Base-by-base conservation (phyloP, 371 early-diverging fungal genomes). In the Mortierella sp. region DNA sequence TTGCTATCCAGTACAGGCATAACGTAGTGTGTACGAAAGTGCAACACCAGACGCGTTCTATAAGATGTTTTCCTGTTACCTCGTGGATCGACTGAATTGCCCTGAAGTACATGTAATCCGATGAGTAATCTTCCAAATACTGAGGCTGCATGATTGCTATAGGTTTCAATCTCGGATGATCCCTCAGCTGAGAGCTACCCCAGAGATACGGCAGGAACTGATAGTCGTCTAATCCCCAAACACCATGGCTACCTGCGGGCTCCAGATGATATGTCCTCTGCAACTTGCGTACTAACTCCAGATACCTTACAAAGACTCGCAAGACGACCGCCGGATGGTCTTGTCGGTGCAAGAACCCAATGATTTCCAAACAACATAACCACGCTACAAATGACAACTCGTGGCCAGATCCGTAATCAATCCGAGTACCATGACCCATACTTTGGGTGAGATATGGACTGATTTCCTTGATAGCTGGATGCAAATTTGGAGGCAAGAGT, bases 361-460 rank as follows among this genome's bases (percentile, higher is more conserved):
- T 79, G 71, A 92, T 85, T 41, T 90, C 86, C 32, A 97, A 85
- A 57, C 94, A 94, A 57, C 90, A 86, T 28, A 99, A 85, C 89
- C 95, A 99, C 8, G 95, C 93, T n/a, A 96, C 83, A 83, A 99
- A 99, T 63, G 93, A 94, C 19, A 98, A 87, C 87, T 99, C 99
- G 78, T 99, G 99, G 0, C 99, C 99, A 28, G 97, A 97, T n/a
- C 99, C 99, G 87, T 99, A 99, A 85, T 99, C 99, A 40, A 99
- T 95, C 50, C 99, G 91, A 4, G 92, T 94, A 7, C 88, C 87
- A 80, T 99, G 95, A 28, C 99, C 99, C 91, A 99, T 98, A 58
- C 93, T 88, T 60, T 90, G 88, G 3, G 76, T 79, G n/a, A 97
- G 85, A 84, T 99, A 99, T 45, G 91, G 84, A 0, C 84, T 72